Conservation (phyloP, 176 grass and related monocot species). For the Rhynchospora pubera region DNA sequence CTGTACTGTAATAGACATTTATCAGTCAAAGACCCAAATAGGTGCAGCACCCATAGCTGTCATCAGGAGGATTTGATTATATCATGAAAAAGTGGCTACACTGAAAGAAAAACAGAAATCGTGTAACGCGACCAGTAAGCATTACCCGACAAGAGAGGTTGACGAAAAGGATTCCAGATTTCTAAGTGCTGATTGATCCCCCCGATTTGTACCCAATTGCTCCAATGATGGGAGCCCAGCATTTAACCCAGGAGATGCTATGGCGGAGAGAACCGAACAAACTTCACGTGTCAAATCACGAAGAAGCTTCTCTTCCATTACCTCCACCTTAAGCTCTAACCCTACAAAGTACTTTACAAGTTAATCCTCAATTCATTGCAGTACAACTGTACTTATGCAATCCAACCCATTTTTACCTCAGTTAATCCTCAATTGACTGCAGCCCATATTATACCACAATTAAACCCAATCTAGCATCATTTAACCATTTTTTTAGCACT, state of each 20-base stretch:
- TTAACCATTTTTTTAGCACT: not conserved
- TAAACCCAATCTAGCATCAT: not conserved
- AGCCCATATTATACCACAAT: not conserved
- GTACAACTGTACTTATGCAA: not conserved
- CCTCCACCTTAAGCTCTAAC: conserved; percentile 89
- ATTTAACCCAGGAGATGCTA: conserved; percentile 65
- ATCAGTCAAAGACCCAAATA: not conserved
- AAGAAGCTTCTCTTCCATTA: conserved; percentile 95
- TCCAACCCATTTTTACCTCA: not conserved
- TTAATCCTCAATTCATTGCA: not conserved
- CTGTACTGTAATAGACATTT: not conserved
- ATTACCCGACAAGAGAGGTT: conserved; percentile 76
- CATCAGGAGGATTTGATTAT: not conserved
- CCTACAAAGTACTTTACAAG: conserved; percentile 13
- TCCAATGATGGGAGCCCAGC: conserved; percentile 81
- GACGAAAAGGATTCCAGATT: conserved; percentile 59
- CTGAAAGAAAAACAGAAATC: conserved; percentile 8
- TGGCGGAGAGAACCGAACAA: conserved; percentile 63
- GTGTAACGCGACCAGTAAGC: not conserved
- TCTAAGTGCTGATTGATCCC: conserved; percentile 46
- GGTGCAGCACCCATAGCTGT: not conserved
- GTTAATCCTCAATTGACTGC: not conserved
- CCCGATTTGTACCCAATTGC: conserved; percentile 74
- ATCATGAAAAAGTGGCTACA: not conserved
- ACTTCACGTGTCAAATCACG: conserved; percentile 96